Evolutionary conservation across 2,329 filamentous ascomycete species (phyloP).

Genomic region (Cyphellophora europaea): DNA sequence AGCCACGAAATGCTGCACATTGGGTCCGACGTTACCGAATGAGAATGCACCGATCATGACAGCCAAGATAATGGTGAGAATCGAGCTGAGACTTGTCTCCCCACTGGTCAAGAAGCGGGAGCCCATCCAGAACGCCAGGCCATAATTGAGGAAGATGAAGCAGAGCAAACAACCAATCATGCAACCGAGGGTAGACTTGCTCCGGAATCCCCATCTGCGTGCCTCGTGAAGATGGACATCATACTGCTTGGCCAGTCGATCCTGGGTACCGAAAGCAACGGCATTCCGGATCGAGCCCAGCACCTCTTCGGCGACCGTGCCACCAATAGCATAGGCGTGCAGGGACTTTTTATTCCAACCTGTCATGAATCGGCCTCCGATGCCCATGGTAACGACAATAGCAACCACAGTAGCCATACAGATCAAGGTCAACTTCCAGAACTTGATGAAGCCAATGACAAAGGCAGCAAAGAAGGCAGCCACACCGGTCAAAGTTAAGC

Average conservation of each 20-base stretch:
- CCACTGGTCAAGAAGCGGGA: conserved; percentile 62
- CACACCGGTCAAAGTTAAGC: conserved; percentile 63
- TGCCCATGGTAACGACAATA: conserved; percentile 67
- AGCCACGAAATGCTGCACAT: conserved; percentile 76
- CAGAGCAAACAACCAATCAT: conserved; percentile 82
- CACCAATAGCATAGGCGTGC: conserved; percentile 71
- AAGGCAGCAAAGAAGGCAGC: conserved; percentile 84
- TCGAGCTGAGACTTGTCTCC: conserved; percentile 56
- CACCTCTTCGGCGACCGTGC: conserved; percentile 86
- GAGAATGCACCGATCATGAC: conserved; percentile 92
- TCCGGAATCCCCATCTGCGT: conserved; percentile 65
- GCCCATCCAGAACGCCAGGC: conserved; percentile 77
- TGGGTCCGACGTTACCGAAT: conserved; percentile 76
- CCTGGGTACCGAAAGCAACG: conserved; percentile 85
- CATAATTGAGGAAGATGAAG: conserved; percentile 78
- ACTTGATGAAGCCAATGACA: conserved; percentile 80
- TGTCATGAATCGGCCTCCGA: conserved; percentile 64
- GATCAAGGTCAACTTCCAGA: conserved; percentile 89
- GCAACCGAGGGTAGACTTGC: conserved; percentile 61
- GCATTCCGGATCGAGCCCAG: conserved; percentile 89
- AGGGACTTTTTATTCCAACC: conserved; percentile 72
- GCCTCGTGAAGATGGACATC: conserved; percentile 64
- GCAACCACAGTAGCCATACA: conserved; percentile 72
- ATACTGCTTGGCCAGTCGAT: conserved; percentile 81
- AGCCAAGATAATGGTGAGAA: conserved; percentile 80